These are phyloP conservation scores for Globisporangium barbulae DNA, from an alignment of 352 stramenopile species.

Conservation along the genomic window DNA sequence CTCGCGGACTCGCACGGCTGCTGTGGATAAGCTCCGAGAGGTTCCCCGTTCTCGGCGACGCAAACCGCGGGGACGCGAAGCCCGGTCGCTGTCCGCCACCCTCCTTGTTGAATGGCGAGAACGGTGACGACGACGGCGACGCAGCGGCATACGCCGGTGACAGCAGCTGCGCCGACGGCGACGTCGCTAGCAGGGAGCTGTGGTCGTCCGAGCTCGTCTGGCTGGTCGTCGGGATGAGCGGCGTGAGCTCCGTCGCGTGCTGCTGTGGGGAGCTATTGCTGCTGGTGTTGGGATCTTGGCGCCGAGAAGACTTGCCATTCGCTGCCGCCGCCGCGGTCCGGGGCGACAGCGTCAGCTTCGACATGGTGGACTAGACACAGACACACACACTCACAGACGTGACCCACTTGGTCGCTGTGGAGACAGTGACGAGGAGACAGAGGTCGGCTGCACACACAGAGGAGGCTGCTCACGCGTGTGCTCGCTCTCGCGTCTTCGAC, in stretches of 20 bases:
- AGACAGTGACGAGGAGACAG: not conserved
- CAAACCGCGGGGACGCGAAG: conserved; percentile 11
- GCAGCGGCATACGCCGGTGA: conserved; percentile 46
- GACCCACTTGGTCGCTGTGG: not conserved
- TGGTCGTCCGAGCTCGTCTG: conserved; percentile 21
- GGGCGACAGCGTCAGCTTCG: conserved; percentile 6
- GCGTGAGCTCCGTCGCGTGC: conserved; percentile 46
- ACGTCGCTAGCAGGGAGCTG: conserved; percentile 4
- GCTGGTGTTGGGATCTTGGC: conserved; percentile 1
- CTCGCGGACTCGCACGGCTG: conserved; percentile 4
- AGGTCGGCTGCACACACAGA: not conserved
- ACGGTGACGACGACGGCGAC: conserved; percentile 21
- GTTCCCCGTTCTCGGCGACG: conserved; percentile 1
- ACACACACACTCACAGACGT: not conserved
- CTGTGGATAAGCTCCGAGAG: conserved; percentile 9
- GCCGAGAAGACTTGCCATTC: not conserved
- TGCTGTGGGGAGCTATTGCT: not conserved
- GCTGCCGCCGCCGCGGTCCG: not conserved
- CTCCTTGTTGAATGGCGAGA: conserved; percentile 27
- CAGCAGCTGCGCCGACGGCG: conserved; percentile 20
- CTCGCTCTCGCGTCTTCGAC: not conserved
- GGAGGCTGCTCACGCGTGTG: not conserved
- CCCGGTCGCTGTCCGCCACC: conserved; percentile 3
- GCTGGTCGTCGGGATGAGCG: conserved; percentile 35
- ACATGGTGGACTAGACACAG: conserved; percentile 1